A percentile compares a stretch with the other conserved stretches of the same genome.
These are phyloP conservation scores for Zygoascus biomembranicola DNA, from an alignment of 805 yeast genomes.

Conservation along the genomic window DNA sequence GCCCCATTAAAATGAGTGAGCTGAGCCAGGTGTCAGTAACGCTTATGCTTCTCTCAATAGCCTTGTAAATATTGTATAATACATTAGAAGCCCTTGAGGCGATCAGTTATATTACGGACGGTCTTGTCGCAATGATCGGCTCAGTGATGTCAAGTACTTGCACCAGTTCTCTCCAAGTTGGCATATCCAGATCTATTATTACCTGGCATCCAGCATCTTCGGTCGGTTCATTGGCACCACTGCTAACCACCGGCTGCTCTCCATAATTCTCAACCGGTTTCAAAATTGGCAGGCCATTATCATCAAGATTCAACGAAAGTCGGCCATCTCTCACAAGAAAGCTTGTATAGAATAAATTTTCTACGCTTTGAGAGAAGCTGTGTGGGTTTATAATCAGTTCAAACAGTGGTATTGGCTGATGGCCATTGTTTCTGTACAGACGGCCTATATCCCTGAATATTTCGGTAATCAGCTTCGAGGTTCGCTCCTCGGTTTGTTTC, in stretches of 20 bases:
- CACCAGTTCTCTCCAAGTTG: slow-evolving; percentile 55
- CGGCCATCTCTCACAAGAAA: slow-evolving; percentile 70
- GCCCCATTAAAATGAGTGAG: too few relatives aligned
- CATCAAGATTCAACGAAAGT: slow-evolving; percentile 44
- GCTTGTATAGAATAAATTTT: slow-evolving; percentile 75
- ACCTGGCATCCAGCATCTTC: slow-evolving; percentile 39
- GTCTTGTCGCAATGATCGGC: slow-evolving; percentile 35
- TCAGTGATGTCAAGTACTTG: slow-evolving; percentile 46
- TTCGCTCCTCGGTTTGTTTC: slow-evolving; percentile 42
- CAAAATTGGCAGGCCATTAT: slow-evolving; percentile 22
- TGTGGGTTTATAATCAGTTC: slow-evolving; percentile 64
- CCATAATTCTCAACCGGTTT: slow-evolving; percentile 4
- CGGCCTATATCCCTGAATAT: slow-evolving; percentile 38
- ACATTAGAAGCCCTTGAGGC: slow-evolving; percentile 21
- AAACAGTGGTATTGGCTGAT: slow-evolving; percentile 46
- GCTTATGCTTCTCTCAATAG: too few relatives aligned
- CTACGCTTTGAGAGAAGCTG: slow-evolving; percentile 72
- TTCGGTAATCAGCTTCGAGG: slow-evolving; percentile 47
- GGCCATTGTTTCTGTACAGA: slow-evolving; percentile 23
- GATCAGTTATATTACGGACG: neutral
- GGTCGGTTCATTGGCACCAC: neutral
- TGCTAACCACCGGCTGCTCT: slow-evolving; percentile 14
- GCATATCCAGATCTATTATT: slow-evolving; percentile 61
- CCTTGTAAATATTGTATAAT: neutral
- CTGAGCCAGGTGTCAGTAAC: too few relatives aligned